Evolutionary conservation across 371 early-diverging fungal genomes (phyloP).

Genomic region (Mortierella sp.): DNA sequence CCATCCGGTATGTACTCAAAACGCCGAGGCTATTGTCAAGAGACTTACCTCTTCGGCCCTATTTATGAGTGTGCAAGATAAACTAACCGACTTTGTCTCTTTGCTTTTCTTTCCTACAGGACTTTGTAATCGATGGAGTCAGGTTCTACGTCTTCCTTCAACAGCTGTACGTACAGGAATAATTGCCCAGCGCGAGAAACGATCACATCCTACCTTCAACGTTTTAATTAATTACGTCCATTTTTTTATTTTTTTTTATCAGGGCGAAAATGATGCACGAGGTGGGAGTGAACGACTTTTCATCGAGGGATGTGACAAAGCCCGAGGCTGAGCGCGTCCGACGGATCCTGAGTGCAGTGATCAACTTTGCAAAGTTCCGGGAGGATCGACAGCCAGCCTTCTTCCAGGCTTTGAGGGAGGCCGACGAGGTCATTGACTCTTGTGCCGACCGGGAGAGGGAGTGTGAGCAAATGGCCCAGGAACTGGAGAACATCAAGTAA

Average conservation of each 20-base stretch:
- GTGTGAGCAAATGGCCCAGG: slow-evolving; percentile 13
- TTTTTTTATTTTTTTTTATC: not conserved
- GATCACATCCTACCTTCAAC: not conserved
- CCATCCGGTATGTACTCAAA: slow-evolving; percentile 24
- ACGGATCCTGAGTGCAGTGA: slow-evolving; percentile 79
- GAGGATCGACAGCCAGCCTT: slow-evolving; percentile 69
- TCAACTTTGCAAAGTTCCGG: slow-evolving; percentile 91
- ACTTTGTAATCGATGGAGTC: slow-evolving; percentile 31
- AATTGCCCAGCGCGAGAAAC: too few relatives aligned
- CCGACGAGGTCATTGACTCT: slow-evolving; percentile 26
- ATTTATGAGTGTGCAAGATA: too few relatives aligned
- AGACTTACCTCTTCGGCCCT: too few relatives aligned
- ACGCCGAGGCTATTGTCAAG: too few relatives aligned
- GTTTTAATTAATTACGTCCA: not conserved
- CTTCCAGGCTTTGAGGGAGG: slow-evolving; percentile 13
- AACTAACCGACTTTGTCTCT: too few relatives aligned
- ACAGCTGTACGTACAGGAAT: slow-evolving; percentile 29
- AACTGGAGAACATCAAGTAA: slow-evolving; percentile 37
- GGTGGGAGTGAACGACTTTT: slow-evolving; percentile 80
- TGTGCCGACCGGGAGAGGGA: slow-evolving; percentile 26
- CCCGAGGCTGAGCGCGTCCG: slow-evolving; percentile 77
- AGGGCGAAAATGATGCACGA: slow-evolving; percentile 72
- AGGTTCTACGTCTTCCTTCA: slow-evolving; percentile 42
- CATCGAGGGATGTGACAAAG: slow-evolving; percentile 76
- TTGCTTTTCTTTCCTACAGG: slow-evolving; percentile 19